These are phyloP conservation scores for Dalechampia spathulata DNA, from an alignment of 441 rosid species.

Conservation along the genomic window DNA sequence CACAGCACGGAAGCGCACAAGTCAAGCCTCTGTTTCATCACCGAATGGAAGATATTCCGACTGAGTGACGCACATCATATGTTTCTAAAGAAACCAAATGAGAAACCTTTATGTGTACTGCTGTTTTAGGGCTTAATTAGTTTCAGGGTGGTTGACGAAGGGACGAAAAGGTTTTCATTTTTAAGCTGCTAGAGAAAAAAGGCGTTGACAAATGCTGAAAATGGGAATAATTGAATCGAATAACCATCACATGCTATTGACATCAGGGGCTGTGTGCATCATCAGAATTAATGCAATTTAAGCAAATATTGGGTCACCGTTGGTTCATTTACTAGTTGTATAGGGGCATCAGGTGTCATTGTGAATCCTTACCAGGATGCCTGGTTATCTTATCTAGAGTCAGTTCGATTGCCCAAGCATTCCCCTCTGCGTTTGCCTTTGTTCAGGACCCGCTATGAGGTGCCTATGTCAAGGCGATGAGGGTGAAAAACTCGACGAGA, in stretches of 20 bases:
- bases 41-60: background rate
- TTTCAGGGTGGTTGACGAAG: too few relatives aligned
- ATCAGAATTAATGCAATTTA: background rate
- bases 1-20: background rate
- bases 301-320: background rate
- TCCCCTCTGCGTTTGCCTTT: too few relatives aligned
- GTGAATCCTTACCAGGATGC: background rate
- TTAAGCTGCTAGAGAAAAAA: too few relatives aligned
- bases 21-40: background rate
- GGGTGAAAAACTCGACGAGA: background rate
- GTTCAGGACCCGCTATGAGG: conserved; percentile 5
- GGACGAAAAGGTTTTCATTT: too few relatives aligned
- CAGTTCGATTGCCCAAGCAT: too few relatives aligned
- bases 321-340: too few relatives aligned
- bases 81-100: background rate
- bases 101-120: too few relatives aligned
- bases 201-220: background rate
- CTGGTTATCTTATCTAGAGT: too few relatives aligned
- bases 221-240: background rate
- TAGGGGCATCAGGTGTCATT: background rate
- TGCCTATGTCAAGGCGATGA: background rate
- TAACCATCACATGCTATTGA: background rate
- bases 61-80: background rate
- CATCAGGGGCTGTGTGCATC: background rate
- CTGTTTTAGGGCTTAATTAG: too few relatives aligned